Evolutionary conservation across 352 stramenopile genomes (phyloP), one percentile per base, ranked within the genome.

Genomic region (Plasmopara muralis): DNA sequence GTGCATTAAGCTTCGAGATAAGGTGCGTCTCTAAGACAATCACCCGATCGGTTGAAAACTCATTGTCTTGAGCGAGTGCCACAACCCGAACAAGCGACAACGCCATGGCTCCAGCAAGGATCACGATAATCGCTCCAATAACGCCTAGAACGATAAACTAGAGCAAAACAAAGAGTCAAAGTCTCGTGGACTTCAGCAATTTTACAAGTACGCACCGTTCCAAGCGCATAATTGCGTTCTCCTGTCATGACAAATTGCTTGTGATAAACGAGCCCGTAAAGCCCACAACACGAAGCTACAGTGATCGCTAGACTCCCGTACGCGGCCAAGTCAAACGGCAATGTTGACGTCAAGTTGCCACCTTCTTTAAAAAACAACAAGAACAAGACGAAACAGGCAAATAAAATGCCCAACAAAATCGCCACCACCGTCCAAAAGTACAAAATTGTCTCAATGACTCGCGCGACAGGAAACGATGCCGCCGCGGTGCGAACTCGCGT

Each of bases 351-450:
- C 16, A 88, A 66, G 25, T 70, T 62, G 1, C 72, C 75, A 29
- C 80, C 78, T 6, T 77, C 63, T 48, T 85, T 70, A 43, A 84
- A 79, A 50, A 76, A 87, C 16, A 83, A 55, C 13, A 80, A 54
- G 28, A 84, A 88, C 29, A 87, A 35, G 0, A 79, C 75, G n/a
- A 84, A 57, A 6, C 55, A 77, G 5, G 82, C 49, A 25, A 84
- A 43, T 0, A 69, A 46, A 10, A 88, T 20, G 0, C 73, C 73
- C 9, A 83, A 66, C 10, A 83, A 43, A 38, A 74, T 81, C 15
- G 78, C 65, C 28, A 82, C 37, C 16, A 83, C 63, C 0, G 65
- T 74, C 71, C 76, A 86, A 5, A 55, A 62, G 43, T 88, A 88
- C 30, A 87, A 53, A 12, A 74, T 73, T 1, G 55, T 43, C 47